Evolutionary conservation across 495 filamentous ascomycete genomes (phyloP), one percentile per base, ranked within the genome.

Genomic region (Neurospora pannonica): DNA sequence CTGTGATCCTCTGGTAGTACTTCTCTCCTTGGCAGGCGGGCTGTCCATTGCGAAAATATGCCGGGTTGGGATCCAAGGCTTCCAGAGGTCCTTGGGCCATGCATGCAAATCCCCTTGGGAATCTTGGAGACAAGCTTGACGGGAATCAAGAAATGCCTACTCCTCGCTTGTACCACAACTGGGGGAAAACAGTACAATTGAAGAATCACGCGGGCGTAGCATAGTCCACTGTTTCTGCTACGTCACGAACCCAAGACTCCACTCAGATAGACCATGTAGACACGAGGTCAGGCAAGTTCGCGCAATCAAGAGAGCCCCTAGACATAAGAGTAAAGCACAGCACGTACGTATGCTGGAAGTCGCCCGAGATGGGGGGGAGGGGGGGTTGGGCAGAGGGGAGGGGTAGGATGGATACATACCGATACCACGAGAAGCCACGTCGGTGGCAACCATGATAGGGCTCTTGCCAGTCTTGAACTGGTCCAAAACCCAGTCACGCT

Each of bases 401-500:
- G 76, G 80, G 84, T 85, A 83, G 80, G 78, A 79, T 87, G 83
- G 87, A 89, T 92, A 97, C 96, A 97, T 98, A 99, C 96, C 96
- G 88, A 99, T 99, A 90, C 96, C 96, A 88, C 96, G 93, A 74
- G 97, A 97, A 80, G 96, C 96, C 78, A 99, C 96, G 86, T 99
- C 96, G 71, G 96, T 99, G 80, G 96, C 96, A 82, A 99, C 96
- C 88, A 99, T 97, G 82, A 99, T 93, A 62, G 95, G 94, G 80
- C 92, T 94, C 83, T 92, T 90, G 85, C 96, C 95, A 77, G 94
- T 94, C 90, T 98, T 99, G 89, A 99, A 99, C 83, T 99, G 96
- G 81, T 98, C 97, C 82, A 99, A 87, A 78, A 99, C 96, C 96
- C 96, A 99, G 86, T 99, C 96, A 86, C 96, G 94, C 85, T 99